A percentile compares a stretch with the other conserved stretches of the same genome.
These are phyloP conservation scores for Aphanocladium album DNA, from an alignment of 2,329 filamentous ascomycete species.

Conservation along the genomic window DNA sequence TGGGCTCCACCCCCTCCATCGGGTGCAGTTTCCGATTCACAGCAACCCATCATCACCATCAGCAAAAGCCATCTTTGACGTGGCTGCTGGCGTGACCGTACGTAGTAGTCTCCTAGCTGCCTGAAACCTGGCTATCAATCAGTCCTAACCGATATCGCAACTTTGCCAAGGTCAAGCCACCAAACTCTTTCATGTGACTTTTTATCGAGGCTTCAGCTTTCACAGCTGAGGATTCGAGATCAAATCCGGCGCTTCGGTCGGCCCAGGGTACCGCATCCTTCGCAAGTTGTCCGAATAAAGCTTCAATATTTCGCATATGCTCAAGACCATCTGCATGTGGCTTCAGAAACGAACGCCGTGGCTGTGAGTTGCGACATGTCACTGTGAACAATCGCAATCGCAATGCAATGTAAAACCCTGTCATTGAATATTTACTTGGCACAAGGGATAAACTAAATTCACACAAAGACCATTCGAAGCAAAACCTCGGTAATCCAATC, in stretches of 20 bases:
- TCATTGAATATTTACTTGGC: neutral
- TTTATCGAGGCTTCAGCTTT: neutral
- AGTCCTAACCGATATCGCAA: neutral
- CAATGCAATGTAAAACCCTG: neutral
- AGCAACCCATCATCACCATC: neutral
- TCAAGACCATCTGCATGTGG: neutral
- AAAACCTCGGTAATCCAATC: neutral
- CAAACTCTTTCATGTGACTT: neutral
- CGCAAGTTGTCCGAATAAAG: neutral
- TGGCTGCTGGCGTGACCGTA: neutral
- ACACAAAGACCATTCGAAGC: neutral
- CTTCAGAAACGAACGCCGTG: neutral
- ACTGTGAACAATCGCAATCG: neutral
- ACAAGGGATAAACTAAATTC: neutral
- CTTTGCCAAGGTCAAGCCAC: neutral
- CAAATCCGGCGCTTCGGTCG: neutral
- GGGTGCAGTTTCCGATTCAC: slow-evolving; percentile 5
- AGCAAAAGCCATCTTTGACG: neutral
- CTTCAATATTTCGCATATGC: neutral
- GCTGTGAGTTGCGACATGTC: neutral
- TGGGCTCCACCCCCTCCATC: neutral
- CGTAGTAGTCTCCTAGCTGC: neutral
- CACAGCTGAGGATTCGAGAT: neutral
- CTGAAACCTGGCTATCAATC: neutral
- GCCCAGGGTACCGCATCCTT: slow-evolving; percentile 4